Evolutionary conservation across 352 stramenopile species (phyloP), one percentile per base, ranked within the genome.

Genomic region (Phytopythium cucurbitacearum): DNA sequence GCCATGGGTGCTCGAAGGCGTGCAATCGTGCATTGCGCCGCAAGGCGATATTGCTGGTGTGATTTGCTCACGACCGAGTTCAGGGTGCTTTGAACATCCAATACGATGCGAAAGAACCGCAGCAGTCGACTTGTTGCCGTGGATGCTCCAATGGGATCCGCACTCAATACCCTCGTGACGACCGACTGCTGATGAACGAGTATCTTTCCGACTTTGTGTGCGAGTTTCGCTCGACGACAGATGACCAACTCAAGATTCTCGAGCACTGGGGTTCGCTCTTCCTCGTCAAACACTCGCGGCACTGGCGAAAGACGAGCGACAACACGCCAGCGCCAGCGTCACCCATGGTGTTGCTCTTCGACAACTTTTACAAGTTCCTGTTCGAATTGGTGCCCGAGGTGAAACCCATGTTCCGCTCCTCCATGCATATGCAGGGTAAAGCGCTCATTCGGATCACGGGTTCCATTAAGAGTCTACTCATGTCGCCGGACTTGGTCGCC

Each of bases 291-390:
- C 16, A 10, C 37, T n/a, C n/a, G n/a, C n/a, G n/a, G n/a, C n/a
- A n/a, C n/a, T n/a, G n/a, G n/a, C n/a, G n/a, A n/a, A n/a, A n/a
- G n/a, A n/a, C n/a, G n/a, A n/a, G n/a, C n/a, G n/a, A n/a, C n/a
- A n/a, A n/a, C n/a, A n/a, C n/a, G n/a, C n/a, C n/a, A 47, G 51
- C 35, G 5, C 13, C 15, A 15, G 12, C 40, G 28, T 62, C 65
- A 1, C 51, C 64, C 7, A 72, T 72, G 51, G 62, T 75, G 21
- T 39, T 58, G 44, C 60, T 76, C 28, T 79, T 75, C 36, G 65
- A 79, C 48, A 63, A 61, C 33, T 78, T 78, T 41, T 75, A 78
- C 64, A 63, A 65, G 41, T 56, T 65, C 41, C 42, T 78, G 15
- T 78, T 75, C 40, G 61, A 67, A 39, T 52, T 69, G 28, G 65